Evolutionary conservation across 2,329 filamentous ascomycete species (phyloP).

Genomic region (Chalaropsis ovoidea): DNA sequence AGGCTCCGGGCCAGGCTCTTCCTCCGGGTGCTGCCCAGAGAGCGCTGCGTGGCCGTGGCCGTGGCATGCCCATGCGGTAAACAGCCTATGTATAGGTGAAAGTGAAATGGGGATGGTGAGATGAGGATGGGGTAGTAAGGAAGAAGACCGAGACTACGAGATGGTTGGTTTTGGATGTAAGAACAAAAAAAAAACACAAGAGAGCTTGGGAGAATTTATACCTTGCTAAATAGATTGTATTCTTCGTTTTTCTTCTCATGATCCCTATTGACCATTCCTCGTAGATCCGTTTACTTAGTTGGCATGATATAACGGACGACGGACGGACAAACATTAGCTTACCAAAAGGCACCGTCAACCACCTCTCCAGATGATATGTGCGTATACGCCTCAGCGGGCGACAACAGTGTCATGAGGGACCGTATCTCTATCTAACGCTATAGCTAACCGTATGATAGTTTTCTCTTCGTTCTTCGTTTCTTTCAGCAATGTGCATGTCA

Average conservation of each 20-base stretch:
- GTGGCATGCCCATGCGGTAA: slow-evolving; percentile 80
- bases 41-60: slow-evolving; percentile 70
- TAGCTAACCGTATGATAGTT: background rate
- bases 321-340: no score
- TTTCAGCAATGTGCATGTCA: background rate
- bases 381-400: no score
- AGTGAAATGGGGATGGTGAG: no score
- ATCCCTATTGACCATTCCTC: background rate
- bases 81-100: slow-evolving; percentile 13
- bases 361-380: no score
- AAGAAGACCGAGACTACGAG: slow-evolving; percentile 14
- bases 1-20: slow-evolving; percentile 65
- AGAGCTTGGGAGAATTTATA: slow-evolving; percentile 23
- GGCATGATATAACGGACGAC: no score
- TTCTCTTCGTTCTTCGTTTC: background rate
- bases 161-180: background rate
- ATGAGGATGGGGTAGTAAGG: background rate
- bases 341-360: no score
- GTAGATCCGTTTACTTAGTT: background rate
- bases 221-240: slow-evolving; percentile 19
- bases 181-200: slow-evolving; percentile 21
- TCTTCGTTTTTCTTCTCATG: slow-evolving; percentile 11
- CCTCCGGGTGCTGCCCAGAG: slow-evolving; percentile 79
- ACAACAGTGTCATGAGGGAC: no score
- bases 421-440: background rate